Evolutionary conservation across 495 filamentous ascomycete genomes (phyloP), one percentile per base, ranked within the genome.

Genomic region (Daldinia decipiens): DNA sequence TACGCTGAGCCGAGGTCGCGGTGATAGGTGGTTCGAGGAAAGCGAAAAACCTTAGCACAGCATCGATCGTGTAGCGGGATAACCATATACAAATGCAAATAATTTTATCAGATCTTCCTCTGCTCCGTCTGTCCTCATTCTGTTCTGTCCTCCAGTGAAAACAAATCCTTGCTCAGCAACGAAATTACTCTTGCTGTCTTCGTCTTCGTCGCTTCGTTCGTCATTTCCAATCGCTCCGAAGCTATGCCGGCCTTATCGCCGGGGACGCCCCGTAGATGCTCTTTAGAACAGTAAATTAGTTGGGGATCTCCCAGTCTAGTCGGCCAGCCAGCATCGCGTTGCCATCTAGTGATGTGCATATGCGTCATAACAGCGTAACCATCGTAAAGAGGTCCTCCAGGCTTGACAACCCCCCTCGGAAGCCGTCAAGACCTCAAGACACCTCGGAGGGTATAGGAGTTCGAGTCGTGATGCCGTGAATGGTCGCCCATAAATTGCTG

Each of bases 311-410:
- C 68, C 60, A 64, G 43, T 60, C 51, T 62, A 24, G 31, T 58
- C 40, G 55, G 70, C 73, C 70, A 70, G 71, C 70, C 34, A 64
- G 68, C 70, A 74, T 74, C 68, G 73, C 68, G 45, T 71, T 70
- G 67, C 70, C 60, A 71, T 75, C 68, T 73, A 75, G 39, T 70
- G 73, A 75, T 70, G 73, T 73, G 73, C 75, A 58, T 77, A 70
- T 73, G 75, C 73, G 70, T 77, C 75, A 72, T 77, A 77, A 77
- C 75, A 77, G 65, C 75, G 73, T 77, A 74, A 72, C 75, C 73
- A 76, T 77, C 75, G 73, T 77, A 75, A 77, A 72, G 75, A 74
- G 70, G 73, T 73, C 38, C 62, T 71, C 63, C 65, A 66, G 70
- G 70, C 62, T 71, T 68, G 50, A 67, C 62, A 62, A 55, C 55